Conservation (phyloP, 73 alveolate species). For the Tetrahymena thermophila region DNA sequence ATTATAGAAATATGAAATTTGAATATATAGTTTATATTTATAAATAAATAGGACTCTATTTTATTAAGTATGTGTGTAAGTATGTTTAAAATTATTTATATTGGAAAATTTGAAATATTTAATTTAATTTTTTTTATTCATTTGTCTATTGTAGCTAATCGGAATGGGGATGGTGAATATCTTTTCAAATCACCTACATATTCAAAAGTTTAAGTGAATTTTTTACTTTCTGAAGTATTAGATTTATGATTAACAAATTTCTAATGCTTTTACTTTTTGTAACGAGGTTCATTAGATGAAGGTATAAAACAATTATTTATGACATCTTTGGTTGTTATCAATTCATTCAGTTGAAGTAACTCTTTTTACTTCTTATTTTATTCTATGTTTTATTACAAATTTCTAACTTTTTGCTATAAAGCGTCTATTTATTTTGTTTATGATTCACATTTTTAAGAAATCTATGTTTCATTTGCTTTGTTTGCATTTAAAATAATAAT, state of each 20-base stretch:
- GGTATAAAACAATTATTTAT: not conserved
- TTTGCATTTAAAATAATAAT: not conserved
- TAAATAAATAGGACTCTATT: too few relatives aligned
- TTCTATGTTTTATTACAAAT: too few relatives aligned
- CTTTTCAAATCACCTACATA: not conserved
- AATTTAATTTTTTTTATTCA: not conserved
- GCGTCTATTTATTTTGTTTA: not conserved
- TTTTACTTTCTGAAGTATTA: not conserved
- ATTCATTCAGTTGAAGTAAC: not conserved
- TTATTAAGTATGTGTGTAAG: too few relatives aligned
- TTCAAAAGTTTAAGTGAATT: not conserved
- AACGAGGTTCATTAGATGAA: not conserved
- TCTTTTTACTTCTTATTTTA: not conserved
- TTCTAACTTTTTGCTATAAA: too few relatives aligned
- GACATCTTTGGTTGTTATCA: not conserved
- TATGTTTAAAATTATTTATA: too few relatives aligned
- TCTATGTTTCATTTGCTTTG: not conserved
- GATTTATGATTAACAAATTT: not conserved
- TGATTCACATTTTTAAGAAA: not conserved
- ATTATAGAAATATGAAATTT: too few relatives aligned
- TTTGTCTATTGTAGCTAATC: not conserved
- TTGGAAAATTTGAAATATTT: not conserved
- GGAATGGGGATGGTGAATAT: not conserved
- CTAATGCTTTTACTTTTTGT: not conserved
- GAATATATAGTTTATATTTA: too few relatives aligned